These are phyloP conservation scores for Penicillium nucicola DNA, from an alignment of 495 filamentous ascomycete genomes.

Conservation along the genomic window DNA sequence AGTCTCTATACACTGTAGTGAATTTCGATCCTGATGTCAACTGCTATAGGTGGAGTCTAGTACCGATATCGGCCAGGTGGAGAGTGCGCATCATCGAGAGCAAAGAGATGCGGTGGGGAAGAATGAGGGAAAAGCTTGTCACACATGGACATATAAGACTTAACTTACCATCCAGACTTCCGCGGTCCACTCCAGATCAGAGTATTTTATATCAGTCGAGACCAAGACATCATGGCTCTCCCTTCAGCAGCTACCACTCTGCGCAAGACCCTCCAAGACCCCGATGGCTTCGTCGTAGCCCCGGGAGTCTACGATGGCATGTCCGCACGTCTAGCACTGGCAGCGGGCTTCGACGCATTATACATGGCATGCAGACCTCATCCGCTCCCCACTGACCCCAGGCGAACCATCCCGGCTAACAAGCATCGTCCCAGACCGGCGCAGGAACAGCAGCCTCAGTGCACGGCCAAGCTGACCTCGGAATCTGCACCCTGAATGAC, in stretches of 20 bases:
- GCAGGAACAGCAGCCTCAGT: slow-evolving; percentile 64
- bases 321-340: slow-evolving; percentile 61
- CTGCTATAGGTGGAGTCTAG: too few species aligned
- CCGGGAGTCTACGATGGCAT: slow-evolving; percentile 72
- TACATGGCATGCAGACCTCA: slow-evolving; percentile 52
- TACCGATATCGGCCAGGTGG: background rate
- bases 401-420: slow-evolving; percentile 1
- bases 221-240: slow-evolving; percentile 21
- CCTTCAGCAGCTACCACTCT: slow-evolving; percentile 28
- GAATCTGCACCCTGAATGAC: slow-evolving; percentile 51
- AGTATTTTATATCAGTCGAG: background rate
- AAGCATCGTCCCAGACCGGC: slow-evolving; percentile 46
- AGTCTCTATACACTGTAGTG: too few species aligned
- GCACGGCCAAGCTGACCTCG: slow-evolving; percentile 67
- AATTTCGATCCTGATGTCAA: background rate
- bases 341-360: slow-evolving; percentile 57
- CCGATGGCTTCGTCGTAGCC: slow-evolving; percentile 42
- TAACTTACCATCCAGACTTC: too few species aligned
- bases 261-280: slow-evolving; percentile 27
- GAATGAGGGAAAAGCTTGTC: slow-evolving; percentile 3
- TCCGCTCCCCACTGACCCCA: background rate
- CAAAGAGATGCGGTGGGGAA: background rate
- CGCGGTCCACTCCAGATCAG: too few species aligned
- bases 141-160: background rate
- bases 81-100: background rate